A percentile compares a stretch with the other conserved stretches of the same genome.
phyloP scores from a whole-genome alignment of 75 land plant species.

The Larix kaempferi region DNA sequence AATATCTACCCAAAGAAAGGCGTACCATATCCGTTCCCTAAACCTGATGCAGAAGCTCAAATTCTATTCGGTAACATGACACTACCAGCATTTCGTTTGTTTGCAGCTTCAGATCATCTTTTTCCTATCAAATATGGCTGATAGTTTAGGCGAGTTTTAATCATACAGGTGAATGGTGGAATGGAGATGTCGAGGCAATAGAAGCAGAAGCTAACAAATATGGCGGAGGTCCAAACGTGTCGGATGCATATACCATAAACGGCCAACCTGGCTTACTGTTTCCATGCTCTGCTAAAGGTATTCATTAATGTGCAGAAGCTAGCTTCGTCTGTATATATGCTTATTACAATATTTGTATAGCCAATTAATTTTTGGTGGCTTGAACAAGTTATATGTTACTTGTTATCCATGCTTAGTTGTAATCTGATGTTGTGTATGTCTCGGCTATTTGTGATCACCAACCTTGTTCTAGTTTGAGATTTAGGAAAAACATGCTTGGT shows the following conservation, averaged over 20 bases:
- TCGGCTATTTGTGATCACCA: too few species aligned
- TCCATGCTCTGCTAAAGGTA: conserved; percentile 34
- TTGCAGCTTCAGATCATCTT: not conserved
- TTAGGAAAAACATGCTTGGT: too few species aligned
- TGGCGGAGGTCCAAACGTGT: conserved; percentile 31
- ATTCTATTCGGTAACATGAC: conserved; percentile 27
- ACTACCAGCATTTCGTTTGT: not conserved
- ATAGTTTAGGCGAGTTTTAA: not conserved
- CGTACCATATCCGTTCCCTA: conserved; percentile 30
- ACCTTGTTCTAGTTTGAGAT: too few species aligned
- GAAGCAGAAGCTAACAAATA: conserved; percentile 22
- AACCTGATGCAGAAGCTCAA: conserved; percentile 21
- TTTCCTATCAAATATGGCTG: not conserved
- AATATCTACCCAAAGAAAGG: conserved; percentile 22
- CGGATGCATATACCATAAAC: conserved; percentile 50
- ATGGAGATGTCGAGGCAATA: conserved; percentile 23
- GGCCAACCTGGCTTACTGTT: conserved; percentile 45
- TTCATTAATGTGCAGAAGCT: not conserved
- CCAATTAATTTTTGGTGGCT: too few species aligned
- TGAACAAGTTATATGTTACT: too few species aligned
- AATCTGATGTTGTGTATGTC: too few species aligned
- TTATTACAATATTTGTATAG: too few species aligned
- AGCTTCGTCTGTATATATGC: not conserved
- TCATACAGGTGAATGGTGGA: conserved; percentile 63
- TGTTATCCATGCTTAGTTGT: too few species aligned